phyloP scores from a whole-genome alignment of 2,329 filamentous ascomycete genomes.

The Fusarium denticulatum region DNA sequence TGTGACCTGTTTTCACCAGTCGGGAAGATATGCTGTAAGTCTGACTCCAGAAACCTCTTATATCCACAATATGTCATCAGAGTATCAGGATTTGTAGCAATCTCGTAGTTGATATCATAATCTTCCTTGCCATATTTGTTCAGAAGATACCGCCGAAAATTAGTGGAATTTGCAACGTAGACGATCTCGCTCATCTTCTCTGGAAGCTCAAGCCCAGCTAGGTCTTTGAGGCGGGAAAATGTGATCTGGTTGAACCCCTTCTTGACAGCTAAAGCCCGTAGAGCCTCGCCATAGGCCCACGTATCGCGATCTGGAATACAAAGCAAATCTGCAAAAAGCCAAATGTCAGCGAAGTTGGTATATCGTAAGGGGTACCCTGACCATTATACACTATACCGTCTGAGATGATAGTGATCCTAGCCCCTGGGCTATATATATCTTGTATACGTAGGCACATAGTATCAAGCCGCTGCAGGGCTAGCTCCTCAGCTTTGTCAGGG shows the following conservation, averaged over 20 bases:
- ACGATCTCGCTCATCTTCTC: not conserved
- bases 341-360: not conserved
- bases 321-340: accelerated
- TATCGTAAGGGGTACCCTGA: not conserved
- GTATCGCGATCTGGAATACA: not conserved
- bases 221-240: not conserved
- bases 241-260: not conserved
- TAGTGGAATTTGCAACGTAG: not conserved
- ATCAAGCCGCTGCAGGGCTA: not conserved
- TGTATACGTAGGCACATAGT: not conserved
- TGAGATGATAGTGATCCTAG: not conserved
- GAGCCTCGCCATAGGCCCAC: not conserved
- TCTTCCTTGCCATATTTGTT: not conserved
- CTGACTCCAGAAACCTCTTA: not conserved
- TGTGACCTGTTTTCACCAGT: not conserved
- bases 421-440: not conserved
- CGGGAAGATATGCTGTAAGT: not conserved
- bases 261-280: not conserved
- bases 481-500: not conserved
- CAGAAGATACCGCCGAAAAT: not conserved
- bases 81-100: not conserved
- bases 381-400: not conserved
- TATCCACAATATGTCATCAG: not conserved
- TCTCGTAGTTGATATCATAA: not conserved
- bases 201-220: not conserved